Conservation (phyloP, 768 basidiomycete species). For the Rubroboletus satanas region DNA sequence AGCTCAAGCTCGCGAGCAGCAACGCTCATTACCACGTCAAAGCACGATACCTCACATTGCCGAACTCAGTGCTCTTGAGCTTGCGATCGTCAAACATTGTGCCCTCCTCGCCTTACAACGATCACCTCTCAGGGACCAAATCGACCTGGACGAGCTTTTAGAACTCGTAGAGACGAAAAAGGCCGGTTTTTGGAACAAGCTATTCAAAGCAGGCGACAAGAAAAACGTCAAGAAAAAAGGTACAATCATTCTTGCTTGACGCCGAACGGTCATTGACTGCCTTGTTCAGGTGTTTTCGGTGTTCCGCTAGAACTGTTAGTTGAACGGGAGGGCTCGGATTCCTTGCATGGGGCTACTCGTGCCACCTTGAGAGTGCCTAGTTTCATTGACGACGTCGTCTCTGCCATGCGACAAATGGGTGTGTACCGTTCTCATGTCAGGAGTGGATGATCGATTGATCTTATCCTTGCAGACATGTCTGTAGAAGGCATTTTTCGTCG, state of each 20-base stretch:
- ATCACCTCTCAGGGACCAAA: slow-evolving; percentile 73
- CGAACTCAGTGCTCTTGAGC: slow-evolving; percentile 78
- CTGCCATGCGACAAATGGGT: slow-evolving; percentile 99
- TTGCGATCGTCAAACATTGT: slow-evolving; percentile 88
- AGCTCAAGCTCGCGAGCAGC: slow-evolving; percentile 85
- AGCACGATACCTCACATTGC: slow-evolving; percentile 80
- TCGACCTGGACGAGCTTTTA: slow-evolving; percentile 89
- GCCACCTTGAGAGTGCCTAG: slow-evolving; percentile 86
- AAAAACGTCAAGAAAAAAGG: slow-evolving; percentile 90
- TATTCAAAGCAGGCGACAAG: slow-evolving; percentile 90
- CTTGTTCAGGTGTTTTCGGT: slow-evolving; percentile 76
- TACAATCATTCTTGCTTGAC: slow-evolving; percentile 29
- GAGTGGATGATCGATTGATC: slow-evolving; percentile 1
- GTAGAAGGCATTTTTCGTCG: slow-evolving; percentile 98
- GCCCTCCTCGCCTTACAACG: slow-evolving; percentile 78
- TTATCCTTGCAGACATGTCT: slow-evolving; percentile 77
- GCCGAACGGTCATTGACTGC: slow-evolving; percentile 7
- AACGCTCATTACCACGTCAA: slow-evolving; percentile 75
- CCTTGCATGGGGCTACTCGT: slow-evolving; percentile 83
- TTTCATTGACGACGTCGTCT: slow-evolving; percentile 97
- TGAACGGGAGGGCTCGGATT: slow-evolving; percentile 94
- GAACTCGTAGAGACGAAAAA: slow-evolving; percentile 93
- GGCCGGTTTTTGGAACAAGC: slow-evolving; percentile 91
- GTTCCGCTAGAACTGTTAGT: slow-evolving; percentile 91
- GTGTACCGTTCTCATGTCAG: slow-evolving; percentile 23